These are phyloP conservation scores for Cadophora gregata DNA, from an alignment of 2,329 filamentous ascomycete genomes.

Conservation along the genomic window DNA sequence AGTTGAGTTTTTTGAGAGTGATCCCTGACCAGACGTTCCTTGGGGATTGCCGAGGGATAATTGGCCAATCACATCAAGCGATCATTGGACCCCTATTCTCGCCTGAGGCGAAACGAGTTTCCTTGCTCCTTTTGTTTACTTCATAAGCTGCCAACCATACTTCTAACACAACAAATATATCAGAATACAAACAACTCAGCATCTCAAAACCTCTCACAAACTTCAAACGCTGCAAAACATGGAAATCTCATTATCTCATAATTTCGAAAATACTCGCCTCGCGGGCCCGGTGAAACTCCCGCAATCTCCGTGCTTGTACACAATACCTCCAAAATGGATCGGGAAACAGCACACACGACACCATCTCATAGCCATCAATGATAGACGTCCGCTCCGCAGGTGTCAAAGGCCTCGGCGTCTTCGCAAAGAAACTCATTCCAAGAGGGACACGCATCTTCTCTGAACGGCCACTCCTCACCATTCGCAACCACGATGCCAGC, in stretches of 20 bases:
- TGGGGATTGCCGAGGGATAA: neutral
- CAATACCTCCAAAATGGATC: constrained; percentile 3
- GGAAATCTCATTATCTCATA: constrained; percentile 3
- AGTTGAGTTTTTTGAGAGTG: neutral
- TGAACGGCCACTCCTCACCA: constrained; percentile 37
- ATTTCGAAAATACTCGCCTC: neutral
- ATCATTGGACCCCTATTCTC: neutral
- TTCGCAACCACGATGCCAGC: constrained; percentile 29
- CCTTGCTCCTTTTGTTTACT: constrained; percentile 8
- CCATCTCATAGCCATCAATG: constrained; percentile 8
- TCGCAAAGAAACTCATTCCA: constrained; percentile 34
- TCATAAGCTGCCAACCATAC: neutral
- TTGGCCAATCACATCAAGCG: neutral
- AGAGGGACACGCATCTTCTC: constrained; percentile 40
- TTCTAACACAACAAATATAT: constrained; percentile 2
- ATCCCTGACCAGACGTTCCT: neutral
- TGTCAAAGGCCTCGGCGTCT: constrained; percentile 40
- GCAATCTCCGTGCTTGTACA: constrained; percentile 10
- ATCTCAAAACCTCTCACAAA: neutral
- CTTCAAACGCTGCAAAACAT: constrained; percentile 5
- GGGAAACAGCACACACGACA: constrained; percentile 24
- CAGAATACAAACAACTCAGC: neutral
- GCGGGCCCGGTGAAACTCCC: constrained; percentile 9
- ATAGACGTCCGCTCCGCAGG: constrained; percentile 34
- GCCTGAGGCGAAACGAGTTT: neutral